These are phyloP conservation scores for Leucocoprinus birnbaumii DNA, from an alignment of 768 basidiomycete species.

Conservation along the genomic window DNA sequence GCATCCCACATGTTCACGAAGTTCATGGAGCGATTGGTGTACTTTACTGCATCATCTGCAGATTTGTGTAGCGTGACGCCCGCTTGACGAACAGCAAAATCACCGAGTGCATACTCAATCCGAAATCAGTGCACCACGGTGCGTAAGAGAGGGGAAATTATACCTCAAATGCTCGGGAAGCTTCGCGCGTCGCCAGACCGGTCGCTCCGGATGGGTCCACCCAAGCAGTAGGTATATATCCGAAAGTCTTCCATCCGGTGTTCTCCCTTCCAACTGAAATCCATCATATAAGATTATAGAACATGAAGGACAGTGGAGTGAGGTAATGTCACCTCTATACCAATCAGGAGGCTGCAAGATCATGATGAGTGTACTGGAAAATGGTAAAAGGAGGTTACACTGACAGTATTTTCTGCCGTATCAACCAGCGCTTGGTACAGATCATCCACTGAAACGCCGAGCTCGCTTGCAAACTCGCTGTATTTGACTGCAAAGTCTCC, in stretches of 20 bases:
- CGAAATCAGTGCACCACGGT: background rate
- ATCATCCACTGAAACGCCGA: constrained; percentile 43
- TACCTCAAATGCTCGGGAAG: constrained; percentile 45
- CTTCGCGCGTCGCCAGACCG: constrained; percentile 47
- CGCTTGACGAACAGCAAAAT: constrained; percentile 54
- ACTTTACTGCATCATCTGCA: constrained; percentile 33
- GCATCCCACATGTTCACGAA: constrained; percentile 50
- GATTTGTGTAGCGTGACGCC: constrained; percentile 37
- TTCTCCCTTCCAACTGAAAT: constrained; percentile 44
- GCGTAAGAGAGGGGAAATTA: background rate
- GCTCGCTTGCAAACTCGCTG: constrained; percentile 26
- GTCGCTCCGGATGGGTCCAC: constrained; percentile 44
- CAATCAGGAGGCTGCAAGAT: constrained; percentile 42
- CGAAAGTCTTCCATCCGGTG: constrained; percentile 49
- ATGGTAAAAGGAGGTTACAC: constrained; percentile 10
- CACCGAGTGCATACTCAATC: constrained; percentile 42
- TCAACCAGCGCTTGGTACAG: constrained; percentile 48
- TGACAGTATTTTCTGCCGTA: constrained; percentile 49
- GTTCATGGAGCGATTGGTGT: constrained; percentile 49
- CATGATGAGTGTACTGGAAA: background rate
- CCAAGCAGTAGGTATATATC: constrained; percentile 47
- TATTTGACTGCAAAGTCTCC: constrained; percentile 52
- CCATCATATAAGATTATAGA: background rate
- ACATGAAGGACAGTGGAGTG: background rate
- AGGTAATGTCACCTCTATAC: constrained; percentile 32